Conservation (phyloP, 768 basidiomycete species). For the Psilocybe subaeruginosa region DNA sequence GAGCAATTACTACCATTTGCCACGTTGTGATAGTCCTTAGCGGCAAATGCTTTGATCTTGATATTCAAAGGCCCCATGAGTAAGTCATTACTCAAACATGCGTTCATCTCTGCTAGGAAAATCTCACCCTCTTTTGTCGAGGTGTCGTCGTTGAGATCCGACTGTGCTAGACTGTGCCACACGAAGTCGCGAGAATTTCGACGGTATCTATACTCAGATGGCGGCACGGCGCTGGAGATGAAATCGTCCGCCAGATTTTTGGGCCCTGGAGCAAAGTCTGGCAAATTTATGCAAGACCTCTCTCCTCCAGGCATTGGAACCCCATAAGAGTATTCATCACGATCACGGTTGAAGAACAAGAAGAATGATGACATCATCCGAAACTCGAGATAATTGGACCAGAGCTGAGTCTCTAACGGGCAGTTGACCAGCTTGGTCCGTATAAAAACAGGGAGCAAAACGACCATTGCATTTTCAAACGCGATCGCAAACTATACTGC, state of each 20-base stretch:
- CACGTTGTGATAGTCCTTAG: constrained; percentile 13
- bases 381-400: constrained; percentile 3
- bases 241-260: neutral
- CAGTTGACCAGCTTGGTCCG: constrained; percentile 2
- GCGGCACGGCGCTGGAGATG: neutral
- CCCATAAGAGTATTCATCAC: neutral
- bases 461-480: neutral
- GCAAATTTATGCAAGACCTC: neutral
- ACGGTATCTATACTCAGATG: neutral
- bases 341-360: constrained; percentile 2
- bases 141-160: constrained; percentile 9
- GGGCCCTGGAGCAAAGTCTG: neutral
- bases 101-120: constrained; percentile 1
- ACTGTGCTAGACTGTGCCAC: neutral
- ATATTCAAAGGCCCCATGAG: constrained; percentile 9
- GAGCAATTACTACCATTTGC: neutral
- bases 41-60: constrained; percentile 2
- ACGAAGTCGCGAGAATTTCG: neutral
- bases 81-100: constrained; percentile 6
- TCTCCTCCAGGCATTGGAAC: neutral
- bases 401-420: constrained; percentile 1
- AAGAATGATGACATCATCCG: constrained; percentile 19
- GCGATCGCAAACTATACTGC: neutral
- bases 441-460: constrained; percentile 12
- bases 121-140: neutral